phyloP scores from a whole-genome alignment of 23 red algal genomes.

The Gracilariopsis chorda region DNA sequence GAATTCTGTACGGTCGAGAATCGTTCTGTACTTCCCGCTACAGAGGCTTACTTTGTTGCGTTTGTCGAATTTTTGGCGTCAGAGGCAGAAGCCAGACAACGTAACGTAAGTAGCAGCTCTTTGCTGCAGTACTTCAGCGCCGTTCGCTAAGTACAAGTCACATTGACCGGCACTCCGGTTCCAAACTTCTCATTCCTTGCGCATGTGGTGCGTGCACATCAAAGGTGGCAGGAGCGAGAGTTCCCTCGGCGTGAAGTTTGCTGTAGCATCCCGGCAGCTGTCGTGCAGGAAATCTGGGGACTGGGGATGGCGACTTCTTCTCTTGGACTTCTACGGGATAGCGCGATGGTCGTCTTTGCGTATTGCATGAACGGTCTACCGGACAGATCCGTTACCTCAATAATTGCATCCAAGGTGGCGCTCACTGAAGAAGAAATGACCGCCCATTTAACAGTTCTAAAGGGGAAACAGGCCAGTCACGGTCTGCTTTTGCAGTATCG shows the following conservation, averaged over 20 bases:
- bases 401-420: not conserved
- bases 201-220: not conserved
- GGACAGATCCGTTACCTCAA: not conserved
- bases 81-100: not conserved
- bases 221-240: not conserved
- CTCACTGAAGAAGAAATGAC: not conserved
- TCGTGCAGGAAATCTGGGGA: conserved; percentile 1
- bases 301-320: not conserved
- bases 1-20: not conserved
- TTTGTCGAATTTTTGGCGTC: not conserved
- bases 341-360: not conserved
- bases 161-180: not conserved
- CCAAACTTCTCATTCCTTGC: not conserved
- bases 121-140: not conserved
- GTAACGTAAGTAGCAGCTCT: not conserved
- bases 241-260: not conserved
- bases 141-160: not conserved
- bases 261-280: not conserved
- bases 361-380: not conserved
- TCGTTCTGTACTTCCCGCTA: not conserved
- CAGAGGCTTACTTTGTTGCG: not conserved
- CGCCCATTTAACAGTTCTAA: not conserved
- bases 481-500: not conserved
- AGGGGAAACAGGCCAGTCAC: not conserved
- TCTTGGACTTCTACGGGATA: not conserved